Percentiles rank a stretch among this genome's conserved stretches.
phyloP scores from a whole-genome alignment of 495 filamentous ascomycete species.

The Xylaria intraflava region DNA sequence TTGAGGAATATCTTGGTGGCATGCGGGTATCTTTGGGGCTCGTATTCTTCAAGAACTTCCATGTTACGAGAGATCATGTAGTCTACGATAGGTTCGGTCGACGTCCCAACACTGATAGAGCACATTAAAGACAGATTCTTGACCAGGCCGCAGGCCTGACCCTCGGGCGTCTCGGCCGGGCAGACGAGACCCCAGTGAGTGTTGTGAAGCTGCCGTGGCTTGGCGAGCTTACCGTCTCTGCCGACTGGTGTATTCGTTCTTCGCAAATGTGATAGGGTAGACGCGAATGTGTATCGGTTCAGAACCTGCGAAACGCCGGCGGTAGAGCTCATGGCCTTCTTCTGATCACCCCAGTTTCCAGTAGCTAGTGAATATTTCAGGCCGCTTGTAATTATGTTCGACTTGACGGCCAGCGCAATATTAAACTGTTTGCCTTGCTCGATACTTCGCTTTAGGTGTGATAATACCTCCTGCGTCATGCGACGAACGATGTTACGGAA shows the following conservation, averaged over 20 bases:
- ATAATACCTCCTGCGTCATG: constrained; percentile 80
- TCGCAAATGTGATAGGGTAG: constrained; percentile 90
- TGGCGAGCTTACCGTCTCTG: constrained; percentile 95
- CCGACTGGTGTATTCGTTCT: constrained; percentile 97
- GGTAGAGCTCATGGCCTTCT: constrained; percentile 89
- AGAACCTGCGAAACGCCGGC: constrained; percentile 97
- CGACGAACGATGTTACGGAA: constrained; percentile 85
- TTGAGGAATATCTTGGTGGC: constrained; percentile 98
- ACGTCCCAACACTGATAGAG: constrained; percentile 88
- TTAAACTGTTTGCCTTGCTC: constrained; percentile 84
- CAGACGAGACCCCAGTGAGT: constrained; percentile 98
- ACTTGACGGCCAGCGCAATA: constrained; percentile 81
- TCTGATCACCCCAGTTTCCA: constrained; percentile 99
- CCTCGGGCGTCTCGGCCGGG: constrained; percentile 95
- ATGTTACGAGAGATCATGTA: constrained; percentile 93
- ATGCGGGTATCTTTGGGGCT: constrained; percentile 77
- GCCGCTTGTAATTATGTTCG: constrained; percentile 82
- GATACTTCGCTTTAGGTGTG: constrained; percentile 84
- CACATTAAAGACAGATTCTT: constrained; percentile 99
- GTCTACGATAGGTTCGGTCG: constrained; percentile 80
- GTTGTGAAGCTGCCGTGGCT: constrained; percentile 95
- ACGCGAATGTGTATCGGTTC: constrained; percentile 95
- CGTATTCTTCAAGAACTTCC: constrained; percentile 95
- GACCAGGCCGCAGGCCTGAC: constrained; percentile 95
- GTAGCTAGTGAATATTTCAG: constrained; percentile 97